Base-by-base conservation (phyloP, 2,329 filamentous ascomycete species). In the Aspergillus puulaauensis region DNA sequence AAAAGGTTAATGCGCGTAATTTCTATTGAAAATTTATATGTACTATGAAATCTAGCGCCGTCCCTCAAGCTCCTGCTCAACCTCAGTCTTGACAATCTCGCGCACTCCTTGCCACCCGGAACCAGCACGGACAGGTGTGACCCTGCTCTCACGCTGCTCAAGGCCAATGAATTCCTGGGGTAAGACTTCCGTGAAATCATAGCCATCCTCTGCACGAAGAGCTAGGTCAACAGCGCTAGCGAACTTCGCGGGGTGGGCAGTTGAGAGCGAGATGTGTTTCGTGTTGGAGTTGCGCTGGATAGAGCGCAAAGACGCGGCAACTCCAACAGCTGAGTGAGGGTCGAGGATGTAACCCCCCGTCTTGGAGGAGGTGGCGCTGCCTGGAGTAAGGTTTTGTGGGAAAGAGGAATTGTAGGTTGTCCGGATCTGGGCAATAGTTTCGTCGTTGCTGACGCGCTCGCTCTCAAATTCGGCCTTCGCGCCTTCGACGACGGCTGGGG, bases 161-260 rank as follows among this genome's bases (percentile, higher is more conserved):
- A 98, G 78, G 0, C 90, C 93, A 35, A 89, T 78, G 70, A 97
- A 95, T 76, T 97, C 90, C 57, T 83, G 74, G 0, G 93, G 93
- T 54, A 96, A 81, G 1, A 98, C 89, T 61, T 88, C 84, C 3
- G 31, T 40, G 71, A 96, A 96, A 66, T 86, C 82, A 67, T 96
- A 97, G 1, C 83, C 86, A n/a, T 82, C 73, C 70, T 90, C 82
- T 8, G 83, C 83, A 62, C 86, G 83, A 59, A 98, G 80, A 0
- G 93, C 92, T 48, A 89, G 73, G 66, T 93, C 89, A 2, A 99
- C 93, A 0, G 93, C 93, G 33, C 86, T 85, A 0, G 89, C 87
- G 70, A 99, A 99, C 76, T 99, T 99, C 61, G 93, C 95, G 0
- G 95, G 93, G 75, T 99, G 95, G 2, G 95, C 95, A 2, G 95